Evolutionary conservation across 2,329 filamentous ascomycete species (phyloP), one percentile per base, ranked within the genome.

Genomic region (Xylaria hypoxylon): DNA sequence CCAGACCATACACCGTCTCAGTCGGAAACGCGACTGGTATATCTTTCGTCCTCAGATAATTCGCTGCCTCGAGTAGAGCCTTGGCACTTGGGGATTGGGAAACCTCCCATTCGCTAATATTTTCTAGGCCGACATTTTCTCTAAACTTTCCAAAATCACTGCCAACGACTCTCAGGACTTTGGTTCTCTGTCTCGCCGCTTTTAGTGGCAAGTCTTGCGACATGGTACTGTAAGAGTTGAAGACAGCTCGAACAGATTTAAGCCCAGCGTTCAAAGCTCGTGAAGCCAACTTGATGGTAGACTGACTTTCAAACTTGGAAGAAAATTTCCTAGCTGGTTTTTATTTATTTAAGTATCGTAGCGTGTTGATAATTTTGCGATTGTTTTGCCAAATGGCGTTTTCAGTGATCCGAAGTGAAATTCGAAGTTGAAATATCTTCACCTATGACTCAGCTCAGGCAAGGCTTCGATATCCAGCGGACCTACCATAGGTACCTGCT

Each of bases 1-100:
- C 96, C 7, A 99, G 86, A 0, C 96, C 96, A 77, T 99, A 99
- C 0, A 99, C 96, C 0, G 96, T 99, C 81, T 99, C 96, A 0
- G 96, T 99, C 0, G 96, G 96, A 77, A 99, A 99, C 1, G 93
- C 96, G 53, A 99, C 93, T 4, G 96, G 96, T 3, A 86, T 86
- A 76, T 92, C 86, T 58, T 86, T 89, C 19, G 84, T 83, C 58
- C 83, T 86, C 40, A 97, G 82, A 70, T 89, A 85, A 13, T 84
- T 77, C 2, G 92, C 93, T 1, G 93, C 93, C 62, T 88, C 81
- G 64, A 82, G 80, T 42, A 97, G 83, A 28, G 71, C 68, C 62
- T 69, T 60, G 55, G 74, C 62, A 65, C 68, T 71, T n/a, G 68
- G 56, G 19, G 70, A 73, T 48, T 42, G 60, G 50, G 71, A 64